These are phyloP conservation scores for Biscogniauxia mediterranea DNA, from an alignment of 2,329 filamentous ascomycete species.

Conservation along the genomic window DNA sequence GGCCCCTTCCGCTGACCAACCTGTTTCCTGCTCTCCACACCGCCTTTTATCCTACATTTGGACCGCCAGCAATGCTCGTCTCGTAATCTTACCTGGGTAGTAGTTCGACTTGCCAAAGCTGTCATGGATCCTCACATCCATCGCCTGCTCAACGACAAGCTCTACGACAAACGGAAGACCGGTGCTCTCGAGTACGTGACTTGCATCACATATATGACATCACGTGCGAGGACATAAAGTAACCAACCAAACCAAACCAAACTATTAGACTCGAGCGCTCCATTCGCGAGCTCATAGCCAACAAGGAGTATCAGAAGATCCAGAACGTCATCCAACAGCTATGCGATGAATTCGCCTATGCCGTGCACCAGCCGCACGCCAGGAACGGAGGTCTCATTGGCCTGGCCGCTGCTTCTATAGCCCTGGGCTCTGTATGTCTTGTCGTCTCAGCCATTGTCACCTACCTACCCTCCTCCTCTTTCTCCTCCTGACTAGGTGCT, in stretches of 20 bases:
- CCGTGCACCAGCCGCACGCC: conserved; percentile 93
- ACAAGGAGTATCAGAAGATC: conserved; percentile 76
- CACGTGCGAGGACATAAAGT: background rate
- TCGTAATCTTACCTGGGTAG: conserved; percentile 4
- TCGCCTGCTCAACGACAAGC: conserved; percentile 92
- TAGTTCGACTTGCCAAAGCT: conserved; percentile 12
- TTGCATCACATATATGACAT: conserved; percentile 14
- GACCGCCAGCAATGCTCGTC: conserved; percentile 6
- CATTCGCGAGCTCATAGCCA: conserved; percentile 78
- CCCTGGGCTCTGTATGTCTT: conserved; percentile 78
- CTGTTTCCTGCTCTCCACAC: background rate
- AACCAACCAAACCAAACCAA: background rate
- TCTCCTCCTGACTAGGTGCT: conserved; percentile 14
- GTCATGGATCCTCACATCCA: conserved; percentile 86
- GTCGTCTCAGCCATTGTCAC: conserved; percentile 2
- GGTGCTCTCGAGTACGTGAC: conserved; percentile 84
- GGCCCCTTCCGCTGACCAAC: too few relatives aligned
- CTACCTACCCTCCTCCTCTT: conserved; percentile 2
- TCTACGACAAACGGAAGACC: conserved; percentile 97
- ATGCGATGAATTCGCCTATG: conserved; percentile 96
- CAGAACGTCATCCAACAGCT: conserved; percentile 90
- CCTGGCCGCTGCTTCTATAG: conserved; percentile 91
- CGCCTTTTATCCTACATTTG: background rate
- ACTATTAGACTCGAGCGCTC: conserved; percentile 74
- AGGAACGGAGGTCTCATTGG: conserved; percentile 95